A percentile compares a stretch with the other conserved stretches of the same genome.
Conservation (phyloP, 345 rosid species). For the Citrus sp. region DNA sequence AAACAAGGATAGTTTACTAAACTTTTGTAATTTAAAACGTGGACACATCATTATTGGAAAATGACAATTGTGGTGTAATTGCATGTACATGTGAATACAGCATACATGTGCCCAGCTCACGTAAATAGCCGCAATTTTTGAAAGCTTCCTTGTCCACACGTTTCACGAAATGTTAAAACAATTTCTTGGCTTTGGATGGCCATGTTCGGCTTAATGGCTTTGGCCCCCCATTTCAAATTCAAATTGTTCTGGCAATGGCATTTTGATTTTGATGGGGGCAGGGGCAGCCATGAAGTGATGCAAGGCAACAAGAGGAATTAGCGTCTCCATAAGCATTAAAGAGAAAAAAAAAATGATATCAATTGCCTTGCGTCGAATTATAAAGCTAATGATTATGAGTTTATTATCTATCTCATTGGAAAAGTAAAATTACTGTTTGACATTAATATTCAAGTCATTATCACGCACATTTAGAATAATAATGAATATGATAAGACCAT, state of each 20-base stretch:
- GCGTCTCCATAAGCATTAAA: neutral
- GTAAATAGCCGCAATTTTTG: neutral
- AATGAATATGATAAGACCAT: neutral
- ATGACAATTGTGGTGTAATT: neutral
- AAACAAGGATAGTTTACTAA: too few relatives aligned
- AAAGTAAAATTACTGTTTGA: neutral
- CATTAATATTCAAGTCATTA: too few relatives aligned
- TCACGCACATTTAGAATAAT: too few relatives aligned
- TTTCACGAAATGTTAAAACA: conserved; percentile 21
- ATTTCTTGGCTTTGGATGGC: neutral
- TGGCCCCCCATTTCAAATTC: neutral
- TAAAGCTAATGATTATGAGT: neutral
- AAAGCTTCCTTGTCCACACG: conserved; percentile 10
- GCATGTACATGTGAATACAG: too few relatives aligned
- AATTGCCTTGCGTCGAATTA: neutral
- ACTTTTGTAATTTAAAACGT: too few relatives aligned
- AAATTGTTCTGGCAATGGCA: neutral
- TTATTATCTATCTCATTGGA: neutral
- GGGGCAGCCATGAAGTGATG: neutral
- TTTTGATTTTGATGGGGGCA: neutral
- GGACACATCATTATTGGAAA: too few relatives aligned
- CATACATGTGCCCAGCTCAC: neutral
- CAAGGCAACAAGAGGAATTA: neutral
- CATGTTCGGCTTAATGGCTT: neutral
- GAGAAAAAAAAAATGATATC: neutral